Evolutionary conservation across 1,139 yeast species (phyloP).

Genomic region (Saccharomyces hybrid): DNA sequence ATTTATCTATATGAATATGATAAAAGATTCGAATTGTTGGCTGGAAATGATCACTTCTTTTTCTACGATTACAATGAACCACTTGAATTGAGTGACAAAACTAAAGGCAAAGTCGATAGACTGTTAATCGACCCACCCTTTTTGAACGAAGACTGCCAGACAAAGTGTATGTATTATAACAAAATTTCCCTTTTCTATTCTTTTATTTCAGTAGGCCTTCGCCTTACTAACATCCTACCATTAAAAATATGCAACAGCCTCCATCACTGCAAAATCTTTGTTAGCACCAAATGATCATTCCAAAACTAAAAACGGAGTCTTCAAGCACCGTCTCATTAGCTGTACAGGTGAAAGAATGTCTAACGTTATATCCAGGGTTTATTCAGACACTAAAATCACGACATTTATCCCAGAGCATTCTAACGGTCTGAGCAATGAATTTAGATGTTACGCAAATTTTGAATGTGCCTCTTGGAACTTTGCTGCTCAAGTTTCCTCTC

Average conservation of each 20-base stretch:
- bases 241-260: constrained; percentile 29
- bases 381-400: constrained; percentile 60
- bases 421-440: constrained; percentile 81
- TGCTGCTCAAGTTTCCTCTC: not conserved
- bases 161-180: constrained; percentile 38
- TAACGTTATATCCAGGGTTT: constrained; percentile 48
- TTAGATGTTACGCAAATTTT: constrained; percentile 73
- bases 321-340: constrained; percentile 49
- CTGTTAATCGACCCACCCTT: constrained; percentile 90
- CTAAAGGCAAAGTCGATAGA: constrained; percentile 60
- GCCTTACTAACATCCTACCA: constrained; percentile 4
- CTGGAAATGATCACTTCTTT: constrained; percentile 58
- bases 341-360: constrained; percentile 90
- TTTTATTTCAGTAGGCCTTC: not conserved
- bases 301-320: constrained; percentile 36
- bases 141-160: constrained; percentile 71
- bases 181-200: not conserved
- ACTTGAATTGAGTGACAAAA: constrained; percentile 47
- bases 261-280: constrained; percentile 59
- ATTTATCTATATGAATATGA: constrained; percentile 75
- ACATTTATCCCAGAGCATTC: constrained; percentile 71
- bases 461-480: constrained; percentile 51
- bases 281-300: constrained; percentile 38
- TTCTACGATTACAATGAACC: constrained; percentile 75
- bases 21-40: constrained; percentile 62